These are phyloP conservation scores for Talaromyces sp. DNA, from an alignment of 2,329 filamentous ascomycete genomes.

Conservation along the genomic window DNA sequence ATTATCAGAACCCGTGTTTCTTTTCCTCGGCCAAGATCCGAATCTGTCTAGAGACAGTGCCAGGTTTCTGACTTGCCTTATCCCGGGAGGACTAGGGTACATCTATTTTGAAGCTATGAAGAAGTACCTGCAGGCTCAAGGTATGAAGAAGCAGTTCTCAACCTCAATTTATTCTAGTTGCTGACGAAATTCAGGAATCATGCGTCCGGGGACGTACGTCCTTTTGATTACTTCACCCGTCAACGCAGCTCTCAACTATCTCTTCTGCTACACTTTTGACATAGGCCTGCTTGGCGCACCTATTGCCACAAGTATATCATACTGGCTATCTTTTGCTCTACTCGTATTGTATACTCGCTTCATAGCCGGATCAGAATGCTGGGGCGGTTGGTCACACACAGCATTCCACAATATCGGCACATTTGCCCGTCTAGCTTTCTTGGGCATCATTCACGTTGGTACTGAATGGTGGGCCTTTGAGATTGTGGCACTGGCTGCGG, in stretches of 20 bases:
- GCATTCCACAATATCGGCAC: conserved; percentile 65
- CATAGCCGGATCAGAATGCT: conserved; percentile 69
- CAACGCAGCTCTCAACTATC: conserved; percentile 57
- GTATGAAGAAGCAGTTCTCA: conserved; percentile 29
- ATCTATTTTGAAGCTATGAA: conserved; percentile 80
- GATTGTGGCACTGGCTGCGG: conserved; percentile 79
- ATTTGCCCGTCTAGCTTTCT: conserved; percentile 69
- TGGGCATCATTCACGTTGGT: conserved; percentile 79
- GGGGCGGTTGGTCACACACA: conserved; percentile 68
- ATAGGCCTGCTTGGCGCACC: conserved; percentile 76
- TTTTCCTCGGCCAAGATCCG: conserved; percentile 70
- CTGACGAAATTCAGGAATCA: conserved; percentile 49
- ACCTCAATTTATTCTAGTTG: background rate
- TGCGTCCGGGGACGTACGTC: conserved; percentile 63
- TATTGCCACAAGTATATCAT: conserved; percentile 76
- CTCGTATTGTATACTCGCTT: conserved; percentile 71
- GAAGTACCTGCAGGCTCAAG: conserved; percentile 58
- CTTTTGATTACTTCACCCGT: conserved; percentile 59
- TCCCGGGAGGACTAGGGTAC: conserved; percentile 79
- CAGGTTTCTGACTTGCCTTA: conserved; percentile 67
- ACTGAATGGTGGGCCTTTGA: conserved; percentile 96
- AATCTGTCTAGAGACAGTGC: conserved; percentile 72
- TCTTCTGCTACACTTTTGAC: conserved; percentile 69
- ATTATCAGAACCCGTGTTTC: conserved; percentile 71
- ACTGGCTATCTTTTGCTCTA: conserved; percentile 78